A percentile compares a stretch with the other conserved stretches of the same genome.
These are phyloP conservation scores for Salix exigua DNA, from an alignment of 345 rosid species.

Conservation along the genomic window DNA sequence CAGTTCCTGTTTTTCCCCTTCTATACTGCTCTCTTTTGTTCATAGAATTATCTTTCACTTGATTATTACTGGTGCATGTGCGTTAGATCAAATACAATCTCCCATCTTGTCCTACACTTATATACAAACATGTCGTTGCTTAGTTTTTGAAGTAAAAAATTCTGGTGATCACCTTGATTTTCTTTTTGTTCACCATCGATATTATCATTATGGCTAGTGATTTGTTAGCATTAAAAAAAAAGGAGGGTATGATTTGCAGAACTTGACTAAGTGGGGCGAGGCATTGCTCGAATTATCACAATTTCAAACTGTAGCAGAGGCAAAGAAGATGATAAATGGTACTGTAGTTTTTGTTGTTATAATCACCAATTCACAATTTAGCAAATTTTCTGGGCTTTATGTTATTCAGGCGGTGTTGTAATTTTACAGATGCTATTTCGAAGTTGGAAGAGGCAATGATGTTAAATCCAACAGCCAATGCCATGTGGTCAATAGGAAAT, in stretches of 20 bases:
- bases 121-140: not conserved
- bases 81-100: not conserved
- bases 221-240: not conserved
- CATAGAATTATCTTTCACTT: not conserved
- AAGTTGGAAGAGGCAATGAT: constrained; percentile 26
- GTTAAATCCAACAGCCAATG: constrained; percentile 19
- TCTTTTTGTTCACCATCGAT: not conserved
- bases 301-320: constrained; percentile 42
- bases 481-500: constrained; percentile 21
- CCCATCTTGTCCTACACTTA: not conserved
- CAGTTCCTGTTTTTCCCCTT: not conserved
- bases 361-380: not conserved
- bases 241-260: constrained; percentile 24
- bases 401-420: not conserved
- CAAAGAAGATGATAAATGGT: constrained; percentile 40
- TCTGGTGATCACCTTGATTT: not conserved
- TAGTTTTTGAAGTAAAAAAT: not conserved
- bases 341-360: not conserved
- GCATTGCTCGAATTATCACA: constrained; percentile 62
- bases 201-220: not conserved
- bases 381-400: not conserved
- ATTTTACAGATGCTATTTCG: constrained; percentile 17
- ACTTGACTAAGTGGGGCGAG: constrained; percentile 51
- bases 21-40: not conserved
- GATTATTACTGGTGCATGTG: not conserved